Base-by-base conservation (phyloP, 2,329 filamentous ascomycete genomes). In the Endothia cerciana region DNA sequence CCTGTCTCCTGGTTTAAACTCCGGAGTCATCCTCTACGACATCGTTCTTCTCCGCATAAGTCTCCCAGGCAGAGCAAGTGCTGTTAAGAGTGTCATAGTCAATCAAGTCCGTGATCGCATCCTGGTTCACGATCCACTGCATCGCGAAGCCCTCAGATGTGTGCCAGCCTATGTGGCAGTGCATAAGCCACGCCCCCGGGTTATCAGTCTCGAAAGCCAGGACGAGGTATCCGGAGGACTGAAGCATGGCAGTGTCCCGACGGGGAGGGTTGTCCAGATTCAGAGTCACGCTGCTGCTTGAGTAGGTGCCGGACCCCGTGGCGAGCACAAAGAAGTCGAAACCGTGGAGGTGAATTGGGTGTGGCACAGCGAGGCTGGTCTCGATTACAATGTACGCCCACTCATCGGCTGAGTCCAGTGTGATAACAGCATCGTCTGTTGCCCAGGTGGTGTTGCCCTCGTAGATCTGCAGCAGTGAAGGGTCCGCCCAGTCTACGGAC, bases 121-220 rank as follows among this genome's bases (percentile, higher is more conserved):
- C 60, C 53, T 68, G 56, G 47, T 73, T 72, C 68, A 78, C 77
- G 59, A 87, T 70, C 70, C 87, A 83, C 73, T 87, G 85, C 55
- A 86, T 74, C 2, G 80, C 83, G 19, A 87, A 79, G 53, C 83
- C 84, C 69, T 81, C 78, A 45, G 73, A 75, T 22, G 83, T 78
- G 71, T 87, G 84, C 82, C 79, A 83, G 45, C 79, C 79, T 67
- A 83, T 82, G 69, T 82, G 78, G 70, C 79, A 81, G 69, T 81
- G 65, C 72, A 80, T 75, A n/a, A 81, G 70, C 80, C 81, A 83
- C 2, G 65, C 75, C 17, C 84, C 84, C 0, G 83, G 84, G 71
- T 86, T 86, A 70, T 87, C 80, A 0, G 81, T 77, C 65, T 78
- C 69, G 70, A 84, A 86, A 0, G 79, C 83, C 10, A 86, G 73